Conservation (phyloP, 768 basidiomycete genomes). For the Trametes coccinea region DNA sequence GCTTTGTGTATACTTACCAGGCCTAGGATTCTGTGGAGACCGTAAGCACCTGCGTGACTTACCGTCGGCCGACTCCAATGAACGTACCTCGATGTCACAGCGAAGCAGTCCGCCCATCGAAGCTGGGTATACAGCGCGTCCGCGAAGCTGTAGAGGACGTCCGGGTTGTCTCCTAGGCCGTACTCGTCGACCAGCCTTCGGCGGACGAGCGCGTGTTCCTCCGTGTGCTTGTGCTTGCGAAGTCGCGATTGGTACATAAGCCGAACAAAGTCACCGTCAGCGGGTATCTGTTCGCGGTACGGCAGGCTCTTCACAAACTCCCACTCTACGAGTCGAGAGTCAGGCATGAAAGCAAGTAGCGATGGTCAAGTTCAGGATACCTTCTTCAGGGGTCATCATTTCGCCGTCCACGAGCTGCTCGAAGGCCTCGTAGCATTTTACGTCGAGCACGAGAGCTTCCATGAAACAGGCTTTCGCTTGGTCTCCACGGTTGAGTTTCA, state of each 20-base stretch:
- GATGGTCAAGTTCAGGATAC: constrained; percentile 39
- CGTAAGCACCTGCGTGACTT: background rate
- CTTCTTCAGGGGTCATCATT: constrained; percentile 97
- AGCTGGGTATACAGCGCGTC: constrained; percentile 31
- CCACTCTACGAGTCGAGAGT: constrained; percentile 67
- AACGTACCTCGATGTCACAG: constrained; percentile 77
- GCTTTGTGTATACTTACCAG: constrained; percentile 84
- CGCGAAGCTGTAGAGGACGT: constrained; percentile 69
- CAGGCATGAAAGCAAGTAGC: background rate
- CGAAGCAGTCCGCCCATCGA: constrained; percentile 92
- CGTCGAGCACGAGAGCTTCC: constrained; percentile 92
- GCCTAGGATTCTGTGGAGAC: constrained; percentile 69
- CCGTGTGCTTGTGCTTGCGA: constrained; percentile 83
- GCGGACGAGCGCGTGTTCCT: constrained; percentile 80
- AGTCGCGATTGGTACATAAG: constrained; percentile 91
- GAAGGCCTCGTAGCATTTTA: constrained; percentile 97
- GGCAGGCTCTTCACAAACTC: constrained; percentile 86
- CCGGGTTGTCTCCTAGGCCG: constrained; percentile 86
- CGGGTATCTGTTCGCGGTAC: constrained; percentile 79
- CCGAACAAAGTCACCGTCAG: constrained; percentile 89
- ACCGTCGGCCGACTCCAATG: background rate
- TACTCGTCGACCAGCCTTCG: constrained; percentile 81
- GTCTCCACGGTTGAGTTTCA: constrained; percentile 87
- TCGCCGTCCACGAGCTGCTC: constrained; percentile 86
- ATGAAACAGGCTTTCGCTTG: constrained; percentile 94